These are phyloP conservation scores for Stemphylium beticola DNA, from an alignment of 2,329 filamentous ascomycete genomes.

Conservation along the genomic window DNA sequence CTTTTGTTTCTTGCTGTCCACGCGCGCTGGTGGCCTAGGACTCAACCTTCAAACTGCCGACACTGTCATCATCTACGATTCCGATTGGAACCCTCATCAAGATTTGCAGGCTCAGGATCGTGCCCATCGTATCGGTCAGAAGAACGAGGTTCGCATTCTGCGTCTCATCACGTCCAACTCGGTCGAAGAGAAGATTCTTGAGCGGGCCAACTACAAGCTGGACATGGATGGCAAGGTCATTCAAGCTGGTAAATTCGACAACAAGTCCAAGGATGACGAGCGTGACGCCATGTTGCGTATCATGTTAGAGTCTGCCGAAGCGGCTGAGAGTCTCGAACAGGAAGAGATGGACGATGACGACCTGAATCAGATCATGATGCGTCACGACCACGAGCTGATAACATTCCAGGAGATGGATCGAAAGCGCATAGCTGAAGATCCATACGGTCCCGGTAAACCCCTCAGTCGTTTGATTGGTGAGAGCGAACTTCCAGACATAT, in stretches of 20 bases:
- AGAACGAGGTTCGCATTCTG: conserved; percentile 97
- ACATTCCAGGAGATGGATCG: conserved; percentile 85
- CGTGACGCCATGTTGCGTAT: conserved; percentile 96
- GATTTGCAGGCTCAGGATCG: conserved; percentile 99
- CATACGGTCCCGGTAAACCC: conserved; percentile 75
- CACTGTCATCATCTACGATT: conserved; percentile 99
- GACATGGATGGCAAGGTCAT: conserved; percentile 99
- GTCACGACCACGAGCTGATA: conserved; percentile 77
- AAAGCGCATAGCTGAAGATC: conserved; percentile 68
- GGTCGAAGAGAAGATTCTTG: conserved; percentile 97
- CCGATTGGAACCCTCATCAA: conserved; percentile 99
- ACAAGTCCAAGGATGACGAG: conserved; percentile 98
- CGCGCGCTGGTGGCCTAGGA: conserved; percentile 95
- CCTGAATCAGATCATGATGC: conserved; percentile 90
- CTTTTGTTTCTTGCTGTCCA: conserved; percentile 98
- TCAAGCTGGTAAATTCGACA: conserved; percentile 98
- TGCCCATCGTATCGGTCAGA: conserved; percentile 99
- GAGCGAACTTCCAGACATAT: conserved; percentile 90
- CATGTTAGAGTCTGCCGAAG: conserved; percentile 80
- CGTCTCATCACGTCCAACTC: conserved; percentile 96
- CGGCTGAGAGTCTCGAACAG: conserved; percentile 75
- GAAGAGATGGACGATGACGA: conserved; percentile 99
- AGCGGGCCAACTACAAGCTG: conserved; percentile 95
- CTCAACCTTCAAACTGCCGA: conserved; percentile 97
- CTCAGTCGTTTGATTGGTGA: conserved; percentile 84